Conservation (phyloP, 1,139 yeast genomes). For the Citeromyces hawaiiensis region DNA sequence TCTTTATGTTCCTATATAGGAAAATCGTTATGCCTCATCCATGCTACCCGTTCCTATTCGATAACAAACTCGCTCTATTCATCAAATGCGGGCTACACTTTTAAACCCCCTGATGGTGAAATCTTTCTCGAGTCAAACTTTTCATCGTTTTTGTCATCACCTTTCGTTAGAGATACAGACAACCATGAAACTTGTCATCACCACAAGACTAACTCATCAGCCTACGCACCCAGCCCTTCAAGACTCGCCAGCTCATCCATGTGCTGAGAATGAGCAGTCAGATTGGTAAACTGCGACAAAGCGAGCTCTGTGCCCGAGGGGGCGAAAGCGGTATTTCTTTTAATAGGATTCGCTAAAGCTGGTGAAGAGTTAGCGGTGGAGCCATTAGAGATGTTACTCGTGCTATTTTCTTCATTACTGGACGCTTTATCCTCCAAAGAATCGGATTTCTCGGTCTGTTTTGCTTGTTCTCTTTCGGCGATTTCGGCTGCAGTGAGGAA, state of each 20-base stretch:
- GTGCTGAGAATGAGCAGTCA: not conserved
- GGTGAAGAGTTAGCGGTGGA: not conserved
- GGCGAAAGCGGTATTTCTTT: not conserved
- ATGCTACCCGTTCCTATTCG: too few species aligned
- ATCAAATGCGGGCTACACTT: too few species aligned
- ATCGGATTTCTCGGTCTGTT: slow-evolving; percentile 23
- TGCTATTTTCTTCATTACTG: not conserved
- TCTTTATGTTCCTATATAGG: too few species aligned
- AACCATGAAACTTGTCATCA: too few species aligned
- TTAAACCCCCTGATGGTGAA: too few species aligned
- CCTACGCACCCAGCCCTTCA: not conserved
- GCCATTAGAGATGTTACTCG: not conserved
- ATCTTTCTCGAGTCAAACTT: too few species aligned
- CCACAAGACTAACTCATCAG: too few species aligned
- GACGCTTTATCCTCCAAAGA: not conserved
- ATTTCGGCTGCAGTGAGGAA: slow-evolving; percentile 95
- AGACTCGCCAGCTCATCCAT: not conserved
- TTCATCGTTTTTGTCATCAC: too few species aligned
- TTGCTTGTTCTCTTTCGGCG: slow-evolving; percentile 63
- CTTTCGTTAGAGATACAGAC: too few species aligned
- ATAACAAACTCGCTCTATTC: too few species aligned
- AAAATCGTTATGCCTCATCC: too few species aligned
- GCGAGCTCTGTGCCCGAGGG: not conserved
- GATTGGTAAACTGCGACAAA: not conserved
- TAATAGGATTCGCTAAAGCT: not conserved